Percentiles rank a stretch among this genome's conserved stretches.
These are phyloP conservation scores for Cucurbita argyrosperma DNA, from an alignment of 306 rosid genomes.

Conservation along the genomic window DNA sequence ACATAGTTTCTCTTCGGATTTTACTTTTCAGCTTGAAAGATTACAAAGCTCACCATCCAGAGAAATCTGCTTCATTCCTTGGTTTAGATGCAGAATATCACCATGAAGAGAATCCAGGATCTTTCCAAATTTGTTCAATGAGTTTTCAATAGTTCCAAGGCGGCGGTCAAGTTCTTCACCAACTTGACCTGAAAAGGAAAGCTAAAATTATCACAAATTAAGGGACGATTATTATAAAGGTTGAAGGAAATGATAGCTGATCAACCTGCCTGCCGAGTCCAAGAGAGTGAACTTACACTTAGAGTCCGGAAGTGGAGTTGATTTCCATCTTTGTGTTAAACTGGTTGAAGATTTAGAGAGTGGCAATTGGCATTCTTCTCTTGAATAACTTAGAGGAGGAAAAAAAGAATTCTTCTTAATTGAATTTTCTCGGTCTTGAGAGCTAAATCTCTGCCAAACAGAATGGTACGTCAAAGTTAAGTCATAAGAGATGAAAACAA, in stretches of 20 bases:
- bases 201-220: conserved; percentile 6
- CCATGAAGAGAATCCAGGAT: conserved; percentile 85
- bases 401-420: conserved; percentile 44
- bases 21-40: conserved; percentile 13
- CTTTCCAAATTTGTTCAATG: conserved; percentile 69
- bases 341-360: conserved; percentile 60
- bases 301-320: conserved; percentile 37
- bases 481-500: background rate
- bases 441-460: conserved; percentile 43
- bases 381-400: conserved; percentile 37
- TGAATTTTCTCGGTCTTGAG: conserved; percentile 75
- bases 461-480: conserved; percentile 10
- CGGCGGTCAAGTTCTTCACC: conserved; percentile 80
- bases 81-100: conserved; percentile 71
- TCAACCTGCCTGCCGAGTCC: background rate
- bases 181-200: conserved; percentile 45
- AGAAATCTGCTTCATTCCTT: conserved; percentile 63
- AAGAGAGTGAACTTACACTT: conserved; percentile 40
- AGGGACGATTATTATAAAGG: background rate
- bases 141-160: conserved; percentile 71
- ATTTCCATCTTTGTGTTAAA: conserved; percentile 53
- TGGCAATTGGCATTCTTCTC: conserved; percentile 67
- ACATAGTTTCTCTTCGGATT: conserved; percentile 7
- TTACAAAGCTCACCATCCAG: conserved; percentile 56
- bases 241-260: background rate